Evolutionary conservation across 306 rosid species (phyloP), one percentile per base, ranked within the genome.

Genomic region (Acacia crassicarpa): DNA sequence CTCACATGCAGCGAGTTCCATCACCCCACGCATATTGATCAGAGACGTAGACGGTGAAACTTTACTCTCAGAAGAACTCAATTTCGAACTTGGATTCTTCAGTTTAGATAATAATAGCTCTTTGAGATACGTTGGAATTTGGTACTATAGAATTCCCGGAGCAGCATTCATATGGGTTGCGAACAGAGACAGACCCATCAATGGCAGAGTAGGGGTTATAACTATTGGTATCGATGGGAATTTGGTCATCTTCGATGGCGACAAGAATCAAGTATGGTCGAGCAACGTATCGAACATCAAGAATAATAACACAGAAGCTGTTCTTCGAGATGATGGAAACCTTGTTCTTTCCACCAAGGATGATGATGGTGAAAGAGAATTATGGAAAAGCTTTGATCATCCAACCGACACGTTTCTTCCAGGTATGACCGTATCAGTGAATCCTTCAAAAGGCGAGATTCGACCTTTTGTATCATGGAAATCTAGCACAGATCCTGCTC

Each of bases 341-440:
- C 88, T 92, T 49, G 61, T 87, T 72, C 88, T 92, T 33, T 77
- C 76, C 0, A 6, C 41, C 6, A 38, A 6, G 8, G 12, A 23
- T 27, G 11, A 22, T 3, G 85, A 33, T 0, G 41, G 71, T 15
- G 12, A 16, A 1, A 14, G 8, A 12, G 65, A 16, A 6, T 2
- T 44, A 54, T 92, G 97, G 97, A 61, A 74, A 63, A 92, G 97
- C 84, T 89, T 91, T 59, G 66, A 81, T 17, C 1, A 79, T 45
- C 93, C 95, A n/a, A 85, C 88, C 0, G 94, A 92, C 53, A 82
- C 93, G 9, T 92, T 32, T 79, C 59, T 92, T n/a, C 95, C 97
- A 0, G 88, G 90, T 15, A 92, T 91, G 97, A 71, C 12, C 17
- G 79, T 89, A 9, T 51, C 54, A 22, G 86, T 75, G 72, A 79